Percentiles rank a stretch among this genome's conserved stretches.
Conservation (phyloP, 2,329 filamentous ascomycete genomes). For the Monosporascus sp. region DNA sequence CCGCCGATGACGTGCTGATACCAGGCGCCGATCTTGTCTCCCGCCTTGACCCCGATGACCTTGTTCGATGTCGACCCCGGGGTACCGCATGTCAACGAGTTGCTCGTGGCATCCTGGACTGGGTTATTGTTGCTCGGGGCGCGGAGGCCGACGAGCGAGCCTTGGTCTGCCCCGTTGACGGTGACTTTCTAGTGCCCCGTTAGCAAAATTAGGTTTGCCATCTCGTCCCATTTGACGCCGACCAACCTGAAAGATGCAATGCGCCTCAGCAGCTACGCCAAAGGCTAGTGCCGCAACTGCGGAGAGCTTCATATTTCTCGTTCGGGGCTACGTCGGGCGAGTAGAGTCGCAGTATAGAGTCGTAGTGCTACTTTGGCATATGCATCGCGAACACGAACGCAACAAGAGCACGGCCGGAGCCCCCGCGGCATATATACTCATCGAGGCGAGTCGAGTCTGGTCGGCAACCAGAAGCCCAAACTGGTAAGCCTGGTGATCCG, state of each 20-base stretch:
- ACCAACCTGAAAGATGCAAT: constrained; percentile 38
- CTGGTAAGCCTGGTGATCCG: background rate
- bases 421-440: background rate
- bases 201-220: constrained; percentile 4
- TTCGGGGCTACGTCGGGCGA: background rate
- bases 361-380: background rate
- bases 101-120: constrained; percentile 39
- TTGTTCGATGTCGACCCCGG: constrained; percentile 34
- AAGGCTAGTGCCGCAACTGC: constrained; percentile 27
- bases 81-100: constrained; percentile 43
- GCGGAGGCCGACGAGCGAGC: constrained; percentile 40
- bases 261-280: constrained; percentile 32
- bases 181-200: constrained; percentile 34
- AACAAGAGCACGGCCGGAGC: background rate
- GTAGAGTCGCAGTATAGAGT: background rate
- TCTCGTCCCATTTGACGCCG: background rate
- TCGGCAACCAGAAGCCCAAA: background rate
- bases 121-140: constrained; percentile 48
- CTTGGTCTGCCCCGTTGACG: constrained; percentile 40
- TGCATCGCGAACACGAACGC: background rate
- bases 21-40: constrained; percentile 46
- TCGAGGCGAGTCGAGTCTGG: background rate
- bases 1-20: constrained; percentile 52
- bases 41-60: constrained; percentile 44
- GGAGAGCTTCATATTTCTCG: constrained; percentile 32